phyloP scores from a whole-genome alignment of 768 basidiomycete species.

The Peribolospora kevripleyi region DNA sequence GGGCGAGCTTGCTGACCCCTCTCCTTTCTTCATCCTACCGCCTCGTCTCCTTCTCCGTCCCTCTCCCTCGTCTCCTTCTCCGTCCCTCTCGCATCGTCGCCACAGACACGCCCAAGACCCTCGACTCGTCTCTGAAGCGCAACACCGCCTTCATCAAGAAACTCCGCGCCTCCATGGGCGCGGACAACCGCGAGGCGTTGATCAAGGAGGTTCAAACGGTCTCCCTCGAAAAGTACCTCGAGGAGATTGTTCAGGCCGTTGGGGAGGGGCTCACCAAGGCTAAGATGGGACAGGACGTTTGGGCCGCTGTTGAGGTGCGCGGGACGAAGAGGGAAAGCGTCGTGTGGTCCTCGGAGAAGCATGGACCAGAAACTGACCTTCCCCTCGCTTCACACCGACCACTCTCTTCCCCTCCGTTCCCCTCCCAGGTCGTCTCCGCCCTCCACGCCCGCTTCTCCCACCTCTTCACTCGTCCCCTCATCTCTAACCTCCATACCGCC shows the following conservation, averaged over 20 bases:
- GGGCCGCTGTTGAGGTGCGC: constrained; percentile 72
- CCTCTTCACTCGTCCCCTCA: constrained; percentile 47
- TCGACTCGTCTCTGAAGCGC: constrained; percentile 84
- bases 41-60: too few relatives aligned
- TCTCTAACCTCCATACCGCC: constrained; percentile 30
- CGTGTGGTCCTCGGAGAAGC: not conserved
- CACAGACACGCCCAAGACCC: constrained; percentile 38
- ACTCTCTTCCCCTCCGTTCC: not conserved
- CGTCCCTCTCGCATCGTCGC: too few relatives aligned
- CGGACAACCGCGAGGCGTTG: constrained; percentile 23
- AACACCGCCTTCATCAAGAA: constrained; percentile 90
- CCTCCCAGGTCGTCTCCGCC: constrained; percentile 50
- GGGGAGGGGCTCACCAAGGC: constrained; percentile 65
- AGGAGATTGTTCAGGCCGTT: constrained; percentile 70
- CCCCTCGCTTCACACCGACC: too few relatives aligned
- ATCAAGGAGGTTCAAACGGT: constrained; percentile 78
- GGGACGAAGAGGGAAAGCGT: not conserved
- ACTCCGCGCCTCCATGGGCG: constrained; percentile 50
- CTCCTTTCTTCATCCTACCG: too few relatives aligned
- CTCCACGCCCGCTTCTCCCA: constrained; percentile 67
- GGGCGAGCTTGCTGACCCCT: too few relatives aligned
- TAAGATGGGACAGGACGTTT: constrained; percentile 77
- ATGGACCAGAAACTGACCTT: not conserved
- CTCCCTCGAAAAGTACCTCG: constrained; percentile 81
- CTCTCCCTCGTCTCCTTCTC: too few relatives aligned